Evolutionary conservation across 2,329 filamentous ascomycete genomes (phyloP), one percentile per base, ranked within the genome.

Genomic region (Fusarium pseudograminearum): DNA sequence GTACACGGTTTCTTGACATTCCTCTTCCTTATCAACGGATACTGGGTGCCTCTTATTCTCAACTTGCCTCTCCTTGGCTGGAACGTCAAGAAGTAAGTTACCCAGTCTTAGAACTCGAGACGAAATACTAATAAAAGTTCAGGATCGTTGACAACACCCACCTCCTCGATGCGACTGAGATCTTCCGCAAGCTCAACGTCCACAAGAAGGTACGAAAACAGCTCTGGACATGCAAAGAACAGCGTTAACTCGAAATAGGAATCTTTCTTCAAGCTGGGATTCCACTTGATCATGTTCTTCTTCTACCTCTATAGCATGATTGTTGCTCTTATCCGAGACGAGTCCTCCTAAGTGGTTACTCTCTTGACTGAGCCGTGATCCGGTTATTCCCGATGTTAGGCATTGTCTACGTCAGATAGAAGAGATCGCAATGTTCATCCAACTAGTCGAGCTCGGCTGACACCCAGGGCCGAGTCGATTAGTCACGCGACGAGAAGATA

Each of bases 251-350:
- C 18, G 65, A 70, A 57, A 77, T 60, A 97, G 94, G 96, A 99
- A 89, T 98, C 96, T 1, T 99, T 99, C 82, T 91, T 96, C 85
- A 99, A 99, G 86, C 93, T 99, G 44, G 96, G 95, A 59, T 99
- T 99, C 87, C 96, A 99, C 83, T 86, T 99, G 65, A 82, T 99
- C 84, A 98, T 99, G 94, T 99, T 99, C 89, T 99, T 99, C 90
- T 99, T 98, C 89, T 99, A 99, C 85, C 91, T 99, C 60, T 97
- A 97, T 89, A 97, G 93, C 90, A 97, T 96, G 93, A 96, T 96
- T 75, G 95, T 98, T 71, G 95, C 96, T 73, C 88, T 99, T 69
- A 99, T 99, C 85, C 91, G 92, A 78, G 96, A 98, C 82, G 96
- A 99, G 84, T 89, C 92, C 65, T 89, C 94, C 82, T 97, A 91